Percentiles rank a stretch among this genome's conserved stretches.
Evolutionary conservation across 2,329 filamentous ascomycete species (phyloP).

Genomic region (Diaporthe velutina): DNA sequence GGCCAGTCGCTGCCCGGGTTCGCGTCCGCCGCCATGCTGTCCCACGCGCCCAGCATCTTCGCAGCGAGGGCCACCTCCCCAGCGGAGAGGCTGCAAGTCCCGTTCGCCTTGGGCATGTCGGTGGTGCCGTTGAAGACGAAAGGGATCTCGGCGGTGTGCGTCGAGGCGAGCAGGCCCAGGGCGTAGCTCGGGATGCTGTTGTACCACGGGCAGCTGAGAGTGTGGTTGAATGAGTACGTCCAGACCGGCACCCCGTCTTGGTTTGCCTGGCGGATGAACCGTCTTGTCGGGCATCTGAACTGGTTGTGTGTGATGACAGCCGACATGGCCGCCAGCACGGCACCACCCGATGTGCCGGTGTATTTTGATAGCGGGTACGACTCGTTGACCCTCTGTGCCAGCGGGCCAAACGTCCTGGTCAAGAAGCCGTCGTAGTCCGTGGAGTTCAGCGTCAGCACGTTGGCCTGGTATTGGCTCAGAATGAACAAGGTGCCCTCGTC

Average conservation of each 20-base stretch:
- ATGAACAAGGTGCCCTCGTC: constrained; percentile 46
- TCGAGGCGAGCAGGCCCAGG: constrained; percentile 42
- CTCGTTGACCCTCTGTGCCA: constrained; percentile 32
- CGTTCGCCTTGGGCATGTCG: constrained; percentile 42
- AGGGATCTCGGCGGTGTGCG: constrained; percentile 48
- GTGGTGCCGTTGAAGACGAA: constrained; percentile 47
- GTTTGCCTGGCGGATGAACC: constrained; percentile 39
- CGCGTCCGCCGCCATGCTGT: constrained; percentile 44
- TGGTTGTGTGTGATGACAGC: constrained; percentile 41
- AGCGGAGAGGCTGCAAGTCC: constrained; percentile 44
- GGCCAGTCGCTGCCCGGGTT: constrained; percentile 40
- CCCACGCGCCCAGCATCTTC: constrained; percentile 45
- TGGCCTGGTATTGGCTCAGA: constrained; percentile 40
- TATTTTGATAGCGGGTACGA: constrained; percentile 36
- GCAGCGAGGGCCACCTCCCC: constrained; percentile 42
- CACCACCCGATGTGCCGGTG: constrained; percentile 32
- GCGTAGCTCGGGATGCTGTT: constrained; percentile 35
- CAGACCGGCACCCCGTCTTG: constrained; percentile 42
- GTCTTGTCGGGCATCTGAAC: constrained; percentile 43
- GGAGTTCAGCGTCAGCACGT: constrained; percentile 38
- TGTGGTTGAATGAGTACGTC: constrained; percentile 44
- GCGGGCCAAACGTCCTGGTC: constrained; percentile 10
- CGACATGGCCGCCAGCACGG: constrained; percentile 40
- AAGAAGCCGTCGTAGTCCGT: constrained; percentile 47
- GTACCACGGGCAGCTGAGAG: constrained; percentile 44